phyloP scores from a whole-genome alignment of 306 rosid genomes.

The Sesbania bispinosa region DNA sequence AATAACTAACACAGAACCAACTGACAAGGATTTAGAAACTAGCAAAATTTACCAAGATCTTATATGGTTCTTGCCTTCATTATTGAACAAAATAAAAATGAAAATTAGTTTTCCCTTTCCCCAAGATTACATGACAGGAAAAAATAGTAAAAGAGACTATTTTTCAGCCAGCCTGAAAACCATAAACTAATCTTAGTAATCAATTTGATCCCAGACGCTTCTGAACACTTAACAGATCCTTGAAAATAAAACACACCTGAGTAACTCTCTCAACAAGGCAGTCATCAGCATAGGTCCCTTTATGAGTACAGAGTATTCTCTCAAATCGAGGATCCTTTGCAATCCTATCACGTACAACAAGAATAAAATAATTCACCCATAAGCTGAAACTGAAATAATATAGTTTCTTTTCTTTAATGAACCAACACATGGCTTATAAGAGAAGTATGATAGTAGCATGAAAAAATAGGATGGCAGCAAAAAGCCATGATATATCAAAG shows the following conservation, averaged over 20 bases:
- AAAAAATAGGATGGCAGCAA: background rate
- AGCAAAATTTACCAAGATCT: background rate
- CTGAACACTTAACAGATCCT: background rate
- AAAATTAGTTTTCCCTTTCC: too few relatives aligned
- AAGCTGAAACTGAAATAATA: background rate
- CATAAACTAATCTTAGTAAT: background rate
- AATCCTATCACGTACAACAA: slow-evolving; percentile 48
- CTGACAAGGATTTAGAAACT: background rate
- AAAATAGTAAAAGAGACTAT: too few relatives aligned
- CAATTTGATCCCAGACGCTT: background rate
- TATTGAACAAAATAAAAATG: slow-evolving; percentile 5
- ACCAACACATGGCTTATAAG: background rate
- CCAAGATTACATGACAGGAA: too few relatives aligned
- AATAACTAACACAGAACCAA: background rate
- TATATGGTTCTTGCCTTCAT: background rate
- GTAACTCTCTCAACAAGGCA: slow-evolving; percentile 87
- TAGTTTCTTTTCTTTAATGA: background rate
- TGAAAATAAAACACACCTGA: slow-evolving; percentile 42
- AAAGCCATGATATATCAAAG: background rate
- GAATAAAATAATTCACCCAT: background rate
- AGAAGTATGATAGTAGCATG: background rate
- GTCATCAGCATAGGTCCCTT: slow-evolving; percentile 94
- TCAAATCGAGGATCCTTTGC: slow-evolving; percentile 94
- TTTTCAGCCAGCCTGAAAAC: background rate
- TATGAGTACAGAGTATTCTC: slow-evolving; percentile 77